Base-by-base conservation (phyloP, 208 protist species). In the Leishmania lainsoni region DNA sequence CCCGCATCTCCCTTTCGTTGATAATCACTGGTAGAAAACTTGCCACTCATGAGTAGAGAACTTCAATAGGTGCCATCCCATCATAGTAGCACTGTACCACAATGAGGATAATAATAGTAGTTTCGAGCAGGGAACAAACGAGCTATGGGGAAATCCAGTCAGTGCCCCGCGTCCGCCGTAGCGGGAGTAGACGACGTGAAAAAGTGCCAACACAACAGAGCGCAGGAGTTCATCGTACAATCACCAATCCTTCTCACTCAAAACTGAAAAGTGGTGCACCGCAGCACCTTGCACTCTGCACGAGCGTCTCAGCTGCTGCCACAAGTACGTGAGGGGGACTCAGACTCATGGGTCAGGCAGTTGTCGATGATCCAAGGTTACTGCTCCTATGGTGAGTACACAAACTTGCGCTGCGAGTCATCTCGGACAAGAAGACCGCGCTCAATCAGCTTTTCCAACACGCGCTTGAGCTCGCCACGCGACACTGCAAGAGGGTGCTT, bases 391-490 rank as follows among this genome's bases (percentile, higher is more conserved):
- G 86, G 86, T 66, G 88, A 75, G 83, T 75, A 86, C 32, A 35
- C 49, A 75, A 85, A 83, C 52, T 54, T 76, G 42, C 75, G 58
- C 6, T 59, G 35, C 0, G 76, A 48, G 39, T 79, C 85, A 58
- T 91, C 88, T 54, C 92, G 90, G 5, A 56, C 66, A 75, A 94
- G 61, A 52, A 90, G 84, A 1, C 83, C 87, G 49, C 92, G 86
- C 75, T 90, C 84, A 61, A 93, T 90, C 26, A 96, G 88, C 71
- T 88, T 89, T 66, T 96, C 92, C 56, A 96, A 79, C 0, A 81
- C 76, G 0, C 69, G 73, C 82, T 96, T 96, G 78, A 96, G 61
- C 54, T 92, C 85, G 45, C 78, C 59, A 9, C 82, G 75, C 5
- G 79, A 48, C 29, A 89, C 76, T 1, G 61, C 70, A 39, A 81